A percentile compares a stretch with the other conserved stretches of the same genome.
Conservation (phyloP, 345 rosid genomes). For the Xanthoceras sorbifolium region DNA sequence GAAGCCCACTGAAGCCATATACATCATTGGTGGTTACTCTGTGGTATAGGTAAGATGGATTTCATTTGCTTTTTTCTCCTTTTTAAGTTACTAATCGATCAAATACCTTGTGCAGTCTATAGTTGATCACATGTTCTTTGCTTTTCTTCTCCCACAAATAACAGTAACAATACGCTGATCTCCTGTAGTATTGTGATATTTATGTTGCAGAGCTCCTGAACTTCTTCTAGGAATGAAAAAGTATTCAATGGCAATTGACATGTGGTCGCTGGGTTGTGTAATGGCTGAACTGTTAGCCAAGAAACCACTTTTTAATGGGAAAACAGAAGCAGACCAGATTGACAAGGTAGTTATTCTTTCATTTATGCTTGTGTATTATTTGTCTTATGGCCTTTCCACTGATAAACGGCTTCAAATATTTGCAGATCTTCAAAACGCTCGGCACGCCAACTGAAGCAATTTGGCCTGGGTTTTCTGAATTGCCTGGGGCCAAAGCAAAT, state of each 20-base stretch:
- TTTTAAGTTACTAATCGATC: not conserved
- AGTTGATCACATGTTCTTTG: not conserved
- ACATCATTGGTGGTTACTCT: constrained; percentile 75
- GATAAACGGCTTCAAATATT: not conserved
- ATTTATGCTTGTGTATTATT: not conserved
- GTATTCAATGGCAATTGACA: constrained; percentile 88
- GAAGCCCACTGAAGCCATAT: constrained; percentile 82
- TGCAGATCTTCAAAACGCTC: constrained; percentile 70
- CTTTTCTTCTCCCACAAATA: not conserved
- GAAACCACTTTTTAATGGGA: constrained; percentile 75
- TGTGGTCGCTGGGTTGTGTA: constrained; percentile 95
- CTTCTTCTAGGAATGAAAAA: constrained; percentile 74
- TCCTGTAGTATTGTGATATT: constrained; percentile 11
- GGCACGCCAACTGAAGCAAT: constrained; percentile 72
- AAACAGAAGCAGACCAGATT: constrained; percentile 68
- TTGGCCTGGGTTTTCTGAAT: constrained; percentile 74
- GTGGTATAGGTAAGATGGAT: constrained; percentile 73
- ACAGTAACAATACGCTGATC: constrained; percentile 1
- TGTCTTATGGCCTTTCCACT: not conserved
- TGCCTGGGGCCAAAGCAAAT: constrained; percentile 72
- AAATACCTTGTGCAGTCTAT: not conserved
- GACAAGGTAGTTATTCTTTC: constrained; percentile 48
- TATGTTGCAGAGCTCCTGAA: constrained; percentile 74
- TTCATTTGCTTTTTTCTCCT: not conserved
- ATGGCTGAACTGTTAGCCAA: constrained; percentile 86